These are phyloP conservation scores for Salix arbutifolia DNA, from an alignment of 345 rosid genomes.

Conservation along the genomic window DNA sequence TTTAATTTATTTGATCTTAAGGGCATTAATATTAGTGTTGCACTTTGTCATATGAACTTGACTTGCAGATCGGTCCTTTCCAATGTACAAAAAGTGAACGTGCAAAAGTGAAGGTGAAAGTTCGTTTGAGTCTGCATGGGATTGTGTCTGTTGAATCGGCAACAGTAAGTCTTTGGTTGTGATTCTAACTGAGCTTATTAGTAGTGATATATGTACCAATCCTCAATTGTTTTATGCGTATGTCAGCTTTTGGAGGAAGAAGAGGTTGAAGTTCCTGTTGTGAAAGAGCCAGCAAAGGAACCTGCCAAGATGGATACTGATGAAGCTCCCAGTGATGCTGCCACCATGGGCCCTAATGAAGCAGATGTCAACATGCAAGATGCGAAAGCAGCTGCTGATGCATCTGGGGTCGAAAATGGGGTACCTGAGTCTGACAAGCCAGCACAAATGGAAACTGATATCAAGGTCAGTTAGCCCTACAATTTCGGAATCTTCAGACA, in stretches of 20 bases:
- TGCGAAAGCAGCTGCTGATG: constrained; percentile 56
- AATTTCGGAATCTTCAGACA: not conserved
- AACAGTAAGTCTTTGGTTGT: constrained; percentile 43
- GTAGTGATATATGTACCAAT: not conserved
- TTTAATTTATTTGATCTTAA: not conserved
- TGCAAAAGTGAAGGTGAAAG: constrained; percentile 85
- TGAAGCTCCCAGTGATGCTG: constrained; percentile 38
- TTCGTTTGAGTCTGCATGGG: constrained; percentile 80
- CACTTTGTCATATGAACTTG: not conserved
- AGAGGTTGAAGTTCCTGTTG: constrained; percentile 76
- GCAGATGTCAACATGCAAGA: constrained; percentile 81
- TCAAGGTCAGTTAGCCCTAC: constrained; percentile 43
- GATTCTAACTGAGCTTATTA: not conserved
- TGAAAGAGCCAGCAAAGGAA: constrained; percentile 55
- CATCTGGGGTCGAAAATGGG: constrained; percentile 60
- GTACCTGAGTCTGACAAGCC: constrained; percentile 64
- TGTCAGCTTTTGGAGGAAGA: constrained; percentile 91
- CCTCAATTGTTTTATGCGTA: not conserved
- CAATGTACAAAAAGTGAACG: constrained; percentile 64
- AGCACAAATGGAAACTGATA: constrained; percentile 78
- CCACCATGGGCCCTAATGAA: constrained; percentile 50
- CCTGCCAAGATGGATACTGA: constrained; percentile 72
- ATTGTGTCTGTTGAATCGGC: constrained; percentile 81
- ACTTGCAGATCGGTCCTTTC: constrained; percentile 86
- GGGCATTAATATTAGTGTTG: not conserved